Base-by-base conservation (phyloP, 148 eudicot genomes). In the Nepenthes mirabilis region DNA sequence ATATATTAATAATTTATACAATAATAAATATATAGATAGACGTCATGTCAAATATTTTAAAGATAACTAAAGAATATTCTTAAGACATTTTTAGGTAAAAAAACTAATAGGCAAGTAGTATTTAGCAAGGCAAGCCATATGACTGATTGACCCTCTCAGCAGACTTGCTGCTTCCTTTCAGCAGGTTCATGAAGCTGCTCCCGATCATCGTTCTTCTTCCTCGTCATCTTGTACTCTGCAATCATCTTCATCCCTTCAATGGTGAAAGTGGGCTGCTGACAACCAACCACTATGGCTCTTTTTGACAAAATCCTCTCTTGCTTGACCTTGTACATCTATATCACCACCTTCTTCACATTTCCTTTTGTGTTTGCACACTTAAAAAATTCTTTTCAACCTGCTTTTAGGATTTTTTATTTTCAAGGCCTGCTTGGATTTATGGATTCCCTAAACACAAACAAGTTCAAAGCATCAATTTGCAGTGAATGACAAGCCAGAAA, bases 311-410 rank as follows among this genome's bases (percentile, higher is more conserved):
- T 89, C 95, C 33, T 70, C 97, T 50, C 79, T 45, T 69, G 79
- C 89, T 58, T 86, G 82, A 61, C 76, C 74, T 66, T 79, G 83
- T 57, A 79, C 72, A 48, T 89, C 88, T 61, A 88, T 72, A 43
- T 89, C 96, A 67, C 86, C 99, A 56, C 96, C 99, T 3, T 95
- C 99, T 60, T 93, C 99, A 72, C 99, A 94, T 73, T 89, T 94
- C 57, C 72, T 74, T 80, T 94, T 94, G 68, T 85, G 81, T 76
- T 94, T 94, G 70, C 79, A 89, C 45, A 95, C 89, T 70, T 94
- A 97, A 65, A 89, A 78, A 12, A 94, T 89, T 75, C 75, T 86
- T 74, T 76, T 94, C 13, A 94, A 72, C 64, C 95, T 80, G 63
- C 81, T 82, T 71, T 94, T 94, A 0, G 99, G 97, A 56, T 89